Percentiles rank a stretch among this genome's conserved stretches.
Evolutionary conservation across 2,329 filamentous ascomycete genomes (phyloP).

Genomic region (Trichoderma atrobrunneum): DNA sequence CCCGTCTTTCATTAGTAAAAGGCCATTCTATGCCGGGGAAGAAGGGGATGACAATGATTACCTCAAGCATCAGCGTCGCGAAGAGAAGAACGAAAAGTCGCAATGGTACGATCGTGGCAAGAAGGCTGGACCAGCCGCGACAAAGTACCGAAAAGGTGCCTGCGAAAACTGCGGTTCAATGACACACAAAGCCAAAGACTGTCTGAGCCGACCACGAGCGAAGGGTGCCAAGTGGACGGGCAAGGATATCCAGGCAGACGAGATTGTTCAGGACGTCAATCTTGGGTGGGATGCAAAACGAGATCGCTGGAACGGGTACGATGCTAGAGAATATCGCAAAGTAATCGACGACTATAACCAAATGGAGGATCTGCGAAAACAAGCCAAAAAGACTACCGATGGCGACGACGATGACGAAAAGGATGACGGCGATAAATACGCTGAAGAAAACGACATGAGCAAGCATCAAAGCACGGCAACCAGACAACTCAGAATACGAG

Average conservation of each 20-base stretch:
- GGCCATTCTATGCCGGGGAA: slow-evolving; percentile 88
- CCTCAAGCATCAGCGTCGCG: slow-evolving; percentile 84
- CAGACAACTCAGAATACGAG: slow-evolving; percentile 83
- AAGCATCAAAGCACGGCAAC: slow-evolving; percentile 88
- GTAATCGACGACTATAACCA: slow-evolving; percentile 90
- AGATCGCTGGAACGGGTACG: slow-evolving; percentile 98
- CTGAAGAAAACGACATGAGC: slow-evolving; percentile 95
- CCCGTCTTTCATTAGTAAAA: slow-evolving; percentile 94
- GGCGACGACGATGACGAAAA: slow-evolving; percentile 41
- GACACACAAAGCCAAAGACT: slow-evolving; percentile 95
- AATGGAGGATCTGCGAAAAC: slow-evolving; percentile 70
- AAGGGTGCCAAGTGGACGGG: slow-evolving; percentile 90
- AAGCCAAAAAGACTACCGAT: slow-evolving; percentile 42
- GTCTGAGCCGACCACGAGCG: slow-evolving; percentile 82
- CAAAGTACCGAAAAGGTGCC: slow-evolving; percentile 95
- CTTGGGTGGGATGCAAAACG: slow-evolving; percentile 96
- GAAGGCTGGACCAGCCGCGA: slow-evolving; percentile 80
- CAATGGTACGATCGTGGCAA: slow-evolving; percentile 93
- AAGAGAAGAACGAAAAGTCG: slow-evolving; percentile 63
- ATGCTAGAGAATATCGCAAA: slow-evolving; percentile 76
- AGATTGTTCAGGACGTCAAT: slow-evolving; percentile 78
- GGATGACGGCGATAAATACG: slow-evolving; percentile 71
- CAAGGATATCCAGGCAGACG: slow-evolving; percentile 89
- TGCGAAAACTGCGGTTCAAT: slow-evolving; percentile 98
- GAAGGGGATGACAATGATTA: slow-evolving; percentile 81